A percentile compares a stretch with the other conserved stretches of the same genome.
These are phyloP conservation scores for Alternaria sp. DNA, from an alignment of 2,329 filamentous ascomycete genomes.

Conservation along the genomic window DNA sequence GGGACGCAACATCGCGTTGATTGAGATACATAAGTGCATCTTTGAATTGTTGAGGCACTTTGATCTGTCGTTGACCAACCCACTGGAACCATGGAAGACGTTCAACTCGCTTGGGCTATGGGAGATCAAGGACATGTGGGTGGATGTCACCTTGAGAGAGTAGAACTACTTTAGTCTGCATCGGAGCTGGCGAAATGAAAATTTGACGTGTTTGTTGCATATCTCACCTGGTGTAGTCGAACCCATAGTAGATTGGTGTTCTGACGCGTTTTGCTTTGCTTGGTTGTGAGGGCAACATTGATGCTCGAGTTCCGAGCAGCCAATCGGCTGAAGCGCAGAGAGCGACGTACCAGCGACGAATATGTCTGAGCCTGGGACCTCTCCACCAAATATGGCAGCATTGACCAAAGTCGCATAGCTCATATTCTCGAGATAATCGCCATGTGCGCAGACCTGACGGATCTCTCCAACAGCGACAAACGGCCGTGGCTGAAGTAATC, in stretches of 20 bases:
- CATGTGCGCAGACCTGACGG: background rate
- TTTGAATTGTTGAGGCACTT: slow-evolving; percentile 50
- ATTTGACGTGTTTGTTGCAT: too few relatives aligned
- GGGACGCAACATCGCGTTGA: slow-evolving; percentile 40
- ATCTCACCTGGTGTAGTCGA: background rate
- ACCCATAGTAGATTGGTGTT: background rate
- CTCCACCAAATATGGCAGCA: background rate
- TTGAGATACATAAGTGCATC: slow-evolving; percentile 50
- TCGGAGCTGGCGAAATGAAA: too few relatives aligned
- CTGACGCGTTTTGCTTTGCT: background rate
- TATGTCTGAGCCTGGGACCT: background rate
- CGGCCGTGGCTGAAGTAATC: slow-evolving; percentile 3
- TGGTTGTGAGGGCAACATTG: background rate
- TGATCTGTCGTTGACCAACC: slow-evolving; percentile 41
- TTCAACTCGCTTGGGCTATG: slow-evolving; percentile 37
- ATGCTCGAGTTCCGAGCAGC: background rate
- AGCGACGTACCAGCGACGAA: background rate
- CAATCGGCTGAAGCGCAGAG: slow-evolving; percentile 3
- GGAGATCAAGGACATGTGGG: slow-evolving; percentile 42
- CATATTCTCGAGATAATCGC: background rate
- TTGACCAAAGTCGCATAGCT: background rate
- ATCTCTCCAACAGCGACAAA: background rate
- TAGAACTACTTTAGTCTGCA: too few relatives aligned
- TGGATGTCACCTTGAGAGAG: slow-evolving; percentile 33
- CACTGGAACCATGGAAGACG: slow-evolving; percentile 37